These are phyloP conservation scores for Platanthera guangdongensis DNA, from an alignment of 106 monocot genomes.

Conservation along the genomic window DNA sequence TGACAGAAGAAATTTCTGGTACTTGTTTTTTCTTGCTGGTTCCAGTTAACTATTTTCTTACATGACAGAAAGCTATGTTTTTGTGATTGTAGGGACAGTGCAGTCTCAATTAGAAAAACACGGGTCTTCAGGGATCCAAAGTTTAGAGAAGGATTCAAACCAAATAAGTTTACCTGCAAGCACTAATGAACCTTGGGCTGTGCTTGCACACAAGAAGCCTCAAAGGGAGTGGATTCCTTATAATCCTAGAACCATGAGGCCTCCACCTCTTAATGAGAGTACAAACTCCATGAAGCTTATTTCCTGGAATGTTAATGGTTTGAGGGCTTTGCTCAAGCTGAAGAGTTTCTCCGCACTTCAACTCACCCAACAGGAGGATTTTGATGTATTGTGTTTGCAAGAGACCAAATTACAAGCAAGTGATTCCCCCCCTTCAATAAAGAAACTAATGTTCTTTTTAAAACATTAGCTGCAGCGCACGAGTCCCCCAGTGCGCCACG, in stretches of 20 bases:
- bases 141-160: neutral
- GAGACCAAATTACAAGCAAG: constrained; percentile 94
- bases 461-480: too few relatives aligned
- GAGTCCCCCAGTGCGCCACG: too few relatives aligned
- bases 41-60: neutral
- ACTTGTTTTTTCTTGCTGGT: neutral
- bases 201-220: constrained; percentile 86
- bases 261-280: constrained; percentile 42
- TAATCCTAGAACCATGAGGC: constrained; percentile 77
- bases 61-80: neutral
- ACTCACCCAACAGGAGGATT: constrained; percentile 74
- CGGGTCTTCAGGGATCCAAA: constrained; percentile 10
- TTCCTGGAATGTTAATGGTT: constrained; percentile 98
- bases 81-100: constrained; percentile 18
- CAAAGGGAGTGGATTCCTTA: constrained; percentile 73
- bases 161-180: constrained; percentile 8
- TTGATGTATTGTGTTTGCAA: constrained; percentile 91
- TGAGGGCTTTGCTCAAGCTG: constrained; percentile 75
- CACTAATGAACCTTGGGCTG: constrained; percentile 69
- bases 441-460: neutral
- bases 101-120: constrained; percentile 6
- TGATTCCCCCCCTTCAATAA: neutral
- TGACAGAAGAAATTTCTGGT: constrained; percentile 27
- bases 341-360: constrained; percentile 51
- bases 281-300: constrained; percentile 58